Evolutionary conservation across 129 eudicot species (phyloP).

Genomic region (Erigeron canadensis): DNA sequence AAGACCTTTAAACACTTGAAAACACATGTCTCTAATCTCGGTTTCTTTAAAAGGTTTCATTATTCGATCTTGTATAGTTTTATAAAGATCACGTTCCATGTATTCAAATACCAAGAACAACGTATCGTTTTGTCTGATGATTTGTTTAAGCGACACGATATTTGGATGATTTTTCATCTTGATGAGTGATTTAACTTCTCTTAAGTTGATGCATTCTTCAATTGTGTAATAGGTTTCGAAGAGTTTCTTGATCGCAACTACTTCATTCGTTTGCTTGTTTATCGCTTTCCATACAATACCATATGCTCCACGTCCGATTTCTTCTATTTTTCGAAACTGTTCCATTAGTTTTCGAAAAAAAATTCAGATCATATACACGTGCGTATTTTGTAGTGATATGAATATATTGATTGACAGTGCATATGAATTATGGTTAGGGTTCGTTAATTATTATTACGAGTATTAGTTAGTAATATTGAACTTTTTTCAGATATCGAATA

Average conservation of each 20-base stretch:
- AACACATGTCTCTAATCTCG: constrained; percentile 70
- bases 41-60: constrained; percentile 50
- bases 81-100: constrained; percentile 71
- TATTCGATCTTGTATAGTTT: constrained; percentile 48
- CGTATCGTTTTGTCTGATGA: constrained; percentile 50
- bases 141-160: constrained; percentile 76
- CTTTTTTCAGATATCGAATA: too few species aligned
- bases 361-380: too few species aligned
- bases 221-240: background rate
- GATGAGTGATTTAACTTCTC: constrained; percentile 12
- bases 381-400: too few species aligned
- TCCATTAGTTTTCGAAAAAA: background rate
- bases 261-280: background rate
- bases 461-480: too few species aligned
- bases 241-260: constrained; percentile 23
- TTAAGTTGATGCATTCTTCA: background rate
- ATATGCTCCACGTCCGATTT: constrained; percentile 15
- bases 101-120: constrained; percentile 74
- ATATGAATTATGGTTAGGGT: too few species aligned
- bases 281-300: constrained; percentile 10
- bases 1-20: constrained; percentile 87
- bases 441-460: too few species aligned
- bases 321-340: background rate
- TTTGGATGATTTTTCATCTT: constrained; percentile 24
- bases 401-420: too few species aligned